phyloP scores from a whole-genome alignment of 2,329 filamentous ascomycete species.

The Alternaria infectoria region DNA sequence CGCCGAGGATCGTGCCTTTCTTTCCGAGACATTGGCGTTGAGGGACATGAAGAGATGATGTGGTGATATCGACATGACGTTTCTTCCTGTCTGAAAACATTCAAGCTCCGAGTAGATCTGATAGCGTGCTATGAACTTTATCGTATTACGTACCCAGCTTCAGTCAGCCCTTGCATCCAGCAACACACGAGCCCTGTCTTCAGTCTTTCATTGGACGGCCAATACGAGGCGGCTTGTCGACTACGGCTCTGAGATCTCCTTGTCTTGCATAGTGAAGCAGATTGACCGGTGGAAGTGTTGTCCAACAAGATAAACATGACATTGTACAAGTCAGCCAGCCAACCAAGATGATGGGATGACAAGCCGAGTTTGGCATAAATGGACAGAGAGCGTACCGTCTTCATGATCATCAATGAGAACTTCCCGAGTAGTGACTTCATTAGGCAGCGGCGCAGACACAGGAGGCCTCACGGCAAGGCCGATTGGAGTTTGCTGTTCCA shows the following conservation, averaged over 20 bases:
- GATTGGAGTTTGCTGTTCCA: not conserved
- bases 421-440: not conserved
- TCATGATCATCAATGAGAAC: not conserved
- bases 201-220: not conserved
- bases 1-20: too few relatives aligned
- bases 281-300: not conserved
- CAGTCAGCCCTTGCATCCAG: not conserved
- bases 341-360: not conserved
- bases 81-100: not conserved
- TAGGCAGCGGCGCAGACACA: not conserved
- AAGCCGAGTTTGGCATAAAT: not conserved
- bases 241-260: too few relatives aligned
- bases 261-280: not conserved
- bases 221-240: too few relatives aligned
- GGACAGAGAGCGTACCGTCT: not conserved
- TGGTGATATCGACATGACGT: not conserved
- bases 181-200: not conserved
- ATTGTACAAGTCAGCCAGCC: not conserved
- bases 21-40: not conserved
- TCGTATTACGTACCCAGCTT: not conserved
- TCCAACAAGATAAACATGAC: not conserved
- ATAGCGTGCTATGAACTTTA: not conserved
- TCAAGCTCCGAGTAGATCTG: not conserved
- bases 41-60: not conserved
- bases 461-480: not conserved